Evolutionary conservation across 441 rosid genomes (phyloP), one percentile per base, ranked within the genome.

Genomic region (Adansonia rubrostipa): DNA sequence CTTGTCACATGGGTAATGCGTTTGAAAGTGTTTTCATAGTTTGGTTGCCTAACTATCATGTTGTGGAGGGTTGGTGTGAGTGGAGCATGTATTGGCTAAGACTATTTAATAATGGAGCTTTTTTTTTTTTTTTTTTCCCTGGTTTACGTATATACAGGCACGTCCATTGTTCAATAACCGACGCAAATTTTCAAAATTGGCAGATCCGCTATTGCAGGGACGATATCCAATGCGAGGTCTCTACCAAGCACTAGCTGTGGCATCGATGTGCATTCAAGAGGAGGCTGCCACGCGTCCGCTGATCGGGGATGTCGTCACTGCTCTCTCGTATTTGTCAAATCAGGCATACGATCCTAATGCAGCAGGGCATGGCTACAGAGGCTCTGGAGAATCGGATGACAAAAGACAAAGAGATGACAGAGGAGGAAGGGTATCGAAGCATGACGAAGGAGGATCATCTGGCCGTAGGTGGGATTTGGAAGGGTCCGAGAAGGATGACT

Each of bases 191-290:
- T 81, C 93, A 19, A 94, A 86, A 80, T 81, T 96, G 81, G 97
- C 93, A 0, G 99, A 96, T 79, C 98, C 98, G 9, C 81, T 24
- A 54, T 86, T 96, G 44, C 91, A 89, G 80, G 97, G 97, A 6
- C 87, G 88, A 54, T 96, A 83, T 82, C 98, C 99, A 0, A 88
- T 91, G 81, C 92, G 98, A 7, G 97, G 98, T 57, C 90, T 96
- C 15, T 94, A 92, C 83, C 99, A 93, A 84, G 99, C 98, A 33
- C 87, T 94, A 72, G 99, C 98, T 0, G 98, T 96, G 79, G 98
- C 98, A 66, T 96, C 98, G 22, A 93, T 96, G 98, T 96, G 99
- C 85, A 90, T 93, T 50, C 98, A 96, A 82, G 98, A 96, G 72
- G 93, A 96, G 86, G 98, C 99, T 24, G 96, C 97, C 0, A 87